These are phyloP conservation scores for Trichoderma gracile DNA, from an alignment of 2,329 filamentous ascomycete species.

Conservation along the genomic window DNA sequence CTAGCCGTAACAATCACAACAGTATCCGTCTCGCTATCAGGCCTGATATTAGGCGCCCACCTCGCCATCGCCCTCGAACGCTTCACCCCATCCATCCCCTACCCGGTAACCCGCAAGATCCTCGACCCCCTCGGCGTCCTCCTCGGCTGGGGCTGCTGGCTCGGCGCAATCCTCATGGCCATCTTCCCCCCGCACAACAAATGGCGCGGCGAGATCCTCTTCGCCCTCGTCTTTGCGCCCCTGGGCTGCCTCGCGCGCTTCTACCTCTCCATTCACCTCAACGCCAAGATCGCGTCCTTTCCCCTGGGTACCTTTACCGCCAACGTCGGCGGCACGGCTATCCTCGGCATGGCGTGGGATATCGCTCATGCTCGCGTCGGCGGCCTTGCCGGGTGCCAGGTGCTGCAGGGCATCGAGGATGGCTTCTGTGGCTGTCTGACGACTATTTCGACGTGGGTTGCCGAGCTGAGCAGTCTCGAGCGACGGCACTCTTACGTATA, in stretches of 20 bases:
- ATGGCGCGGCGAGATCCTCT: slow-evolving; percentile 76
- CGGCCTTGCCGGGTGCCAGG: slow-evolving; percentile 63
- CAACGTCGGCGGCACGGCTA: slow-evolving; percentile 73
- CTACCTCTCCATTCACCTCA: slow-evolving; percentile 71
- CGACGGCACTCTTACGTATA: slow-evolving; percentile 66
- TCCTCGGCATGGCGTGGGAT: slow-evolving; percentile 77
- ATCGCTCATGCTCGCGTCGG: slow-evolving; percentile 66
- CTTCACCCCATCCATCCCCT: slow-evolving; percentile 61
- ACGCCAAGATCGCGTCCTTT: slow-evolving; percentile 65
- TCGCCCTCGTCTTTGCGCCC: slow-evolving; percentile 80
- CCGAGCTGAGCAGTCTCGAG: slow-evolving; percentile 57
- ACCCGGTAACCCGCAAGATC: slow-evolving; percentile 55
- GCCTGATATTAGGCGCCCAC: slow-evolving; percentile 72
- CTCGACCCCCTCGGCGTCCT: slow-evolving; percentile 65
- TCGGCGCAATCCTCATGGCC: slow-evolving; percentile 71
- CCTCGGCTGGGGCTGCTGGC: slow-evolving; percentile 73
- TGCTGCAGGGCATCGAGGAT: slow-evolving; percentile 66
- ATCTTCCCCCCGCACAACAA: slow-evolving; percentile 69
- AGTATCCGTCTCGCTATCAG: slow-evolving; percentile 67
- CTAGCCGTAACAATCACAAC: slow-evolving; percentile 74
- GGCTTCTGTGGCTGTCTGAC: slow-evolving; percentile 68
- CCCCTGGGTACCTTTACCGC: slow-evolving; percentile 83
- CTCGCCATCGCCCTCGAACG: slow-evolving; percentile 64
- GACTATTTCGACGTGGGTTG: slow-evolving; percentile 68
- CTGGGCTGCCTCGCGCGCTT: slow-evolving; percentile 75